phyloP scores from a whole-genome alignment of 495 filamentous ascomycete species.

The Trichoderma reesei region DNA sequence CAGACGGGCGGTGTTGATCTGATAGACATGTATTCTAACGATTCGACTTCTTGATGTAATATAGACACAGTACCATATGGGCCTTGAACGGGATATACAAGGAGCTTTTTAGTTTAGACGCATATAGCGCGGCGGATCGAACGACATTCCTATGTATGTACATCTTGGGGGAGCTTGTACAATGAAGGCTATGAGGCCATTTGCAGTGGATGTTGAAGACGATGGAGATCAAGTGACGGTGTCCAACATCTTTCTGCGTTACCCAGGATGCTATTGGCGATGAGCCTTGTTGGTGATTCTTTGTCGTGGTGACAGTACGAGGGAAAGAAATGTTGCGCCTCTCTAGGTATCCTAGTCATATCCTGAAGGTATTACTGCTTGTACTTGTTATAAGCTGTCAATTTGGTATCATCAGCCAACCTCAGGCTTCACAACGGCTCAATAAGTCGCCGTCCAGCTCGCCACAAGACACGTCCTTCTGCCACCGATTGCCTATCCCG shows the following conservation, averaged over 20 bases:
- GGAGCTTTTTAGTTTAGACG: not conserved
- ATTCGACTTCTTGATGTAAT: constrained; percentile 5
- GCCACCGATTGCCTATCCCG: not conserved
- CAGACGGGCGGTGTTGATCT: too few relatives aligned
- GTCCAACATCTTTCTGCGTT: not conserved
- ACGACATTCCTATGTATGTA: not conserved
- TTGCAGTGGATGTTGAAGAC: not conserved
- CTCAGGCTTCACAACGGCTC: not conserved
- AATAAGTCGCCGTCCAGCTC: not conserved
- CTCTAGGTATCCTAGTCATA: not conserved
- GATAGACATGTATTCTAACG: constrained; percentile 7
- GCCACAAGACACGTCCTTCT: not conserved
- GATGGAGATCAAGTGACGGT: not conserved
- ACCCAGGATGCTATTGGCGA: too few relatives aligned
- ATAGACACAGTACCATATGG: constrained; percentile 9
- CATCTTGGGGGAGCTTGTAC: not conserved
- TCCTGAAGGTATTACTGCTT: not conserved
- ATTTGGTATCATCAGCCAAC: too few relatives aligned
- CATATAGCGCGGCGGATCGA: not conserved
- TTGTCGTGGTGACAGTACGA: too few relatives aligned
- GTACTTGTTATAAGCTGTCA: too few relatives aligned
- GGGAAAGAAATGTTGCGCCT: too few relatives aligned
- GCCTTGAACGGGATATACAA: constrained; percentile 6
- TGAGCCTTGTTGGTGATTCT: too few relatives aligned
- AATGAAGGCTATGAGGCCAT: not conserved